Conservation (phyloP, 2,329 filamentous ascomycete genomes). For the Exserohilum rostratum region DNA sequence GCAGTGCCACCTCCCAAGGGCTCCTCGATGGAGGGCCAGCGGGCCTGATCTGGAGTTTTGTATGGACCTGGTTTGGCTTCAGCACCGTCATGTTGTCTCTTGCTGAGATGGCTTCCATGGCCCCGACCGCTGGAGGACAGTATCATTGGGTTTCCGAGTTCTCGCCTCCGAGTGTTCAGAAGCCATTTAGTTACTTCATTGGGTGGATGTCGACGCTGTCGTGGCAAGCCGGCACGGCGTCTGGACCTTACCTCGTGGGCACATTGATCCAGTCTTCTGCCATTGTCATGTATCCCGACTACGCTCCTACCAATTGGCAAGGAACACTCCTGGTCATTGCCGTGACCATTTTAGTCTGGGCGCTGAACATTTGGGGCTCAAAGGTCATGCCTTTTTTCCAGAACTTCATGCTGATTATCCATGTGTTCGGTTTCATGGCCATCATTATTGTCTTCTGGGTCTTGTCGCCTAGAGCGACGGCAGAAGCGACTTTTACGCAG, state of each 20-base stretch:
- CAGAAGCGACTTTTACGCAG: conserved; percentile 39
- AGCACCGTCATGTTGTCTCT: conserved; percentile 40
- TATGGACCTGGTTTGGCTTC: conserved; percentile 45
- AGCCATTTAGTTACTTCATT: conserved; percentile 35
- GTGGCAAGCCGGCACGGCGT: conserved; percentile 59
- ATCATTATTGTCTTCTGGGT: conserved; percentile 51
- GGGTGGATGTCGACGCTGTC: conserved; percentile 59
- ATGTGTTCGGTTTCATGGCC: conserved; percentile 54
- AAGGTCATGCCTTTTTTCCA: conserved; percentile 43
- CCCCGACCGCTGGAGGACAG: conserved; percentile 44
- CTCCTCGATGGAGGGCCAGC: conserved; percentile 41
- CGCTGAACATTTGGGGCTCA: conserved; percentile 49
- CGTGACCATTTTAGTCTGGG: conserved; percentile 51
- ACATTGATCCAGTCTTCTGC: conserved; percentile 55
- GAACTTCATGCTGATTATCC: conserved; percentile 47
- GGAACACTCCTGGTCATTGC: conserved; percentile 57
- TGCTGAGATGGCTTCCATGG: conserved; percentile 46
- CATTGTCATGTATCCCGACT: conserved; percentile 52
- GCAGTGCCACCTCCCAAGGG: conserved; percentile 37
- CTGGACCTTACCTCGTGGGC: conserved; percentile 56
- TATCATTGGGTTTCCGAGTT: conserved; percentile 47
- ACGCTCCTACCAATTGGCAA: conserved; percentile 54
- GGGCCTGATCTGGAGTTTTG: conserved; percentile 44
- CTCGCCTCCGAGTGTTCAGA: conserved; percentile 35
- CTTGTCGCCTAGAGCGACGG: conserved; percentile 37